Evolutionary conservation across 78 protist genomes (phyloP), one percentile per base, ranked within the genome.

Genomic region (Creolimax fragrantissima): DNA sequence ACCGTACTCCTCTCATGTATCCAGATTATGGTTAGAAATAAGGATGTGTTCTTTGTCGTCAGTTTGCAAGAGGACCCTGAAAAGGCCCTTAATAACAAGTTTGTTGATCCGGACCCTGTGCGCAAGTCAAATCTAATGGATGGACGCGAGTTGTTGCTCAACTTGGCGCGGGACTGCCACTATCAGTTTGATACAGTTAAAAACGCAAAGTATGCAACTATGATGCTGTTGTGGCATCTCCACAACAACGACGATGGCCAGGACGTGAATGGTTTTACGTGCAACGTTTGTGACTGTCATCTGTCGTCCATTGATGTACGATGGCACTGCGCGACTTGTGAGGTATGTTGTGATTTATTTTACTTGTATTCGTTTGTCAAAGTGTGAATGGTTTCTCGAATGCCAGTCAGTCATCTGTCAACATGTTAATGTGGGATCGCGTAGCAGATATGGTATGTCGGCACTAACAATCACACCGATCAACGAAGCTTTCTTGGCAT

Each of bases 141-240:
- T 3, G 91, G 94, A 7, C 90, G 94, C 3, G 94, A 92, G 43
- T 11, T 4, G 6, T 92, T 92, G 17, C 67, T 92, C 41, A 35
- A 85, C n/a, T 43, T 86, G 42, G 37, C 81, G 4, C 3, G 43
- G n/a, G 91, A 2, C 89, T 47, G 85, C 91, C 81, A 92, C 47
- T 86, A 92, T 45, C 88, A 92, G 45, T 92, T 92, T 11, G 6
- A 36, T 4, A n/a, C 45, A 4, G 37, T 43, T 39, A 37, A 41
- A 24, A 42, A 41, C 17, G 88, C 88, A 42, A 58, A 58, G 84
- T 92, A 35, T 3, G 11, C 45, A 3, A 92, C 47, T 41, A 41
- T 47, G 91, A 92, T 92, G 94, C 35, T 92, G 35, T 66, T 86
- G 44, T 92, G 67, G 66, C 90, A 92, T n/a, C 45, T 92, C 43